Conservation (phyloP, 2,329 filamentous ascomycete species). For the Hymenoscyphus infarciens region DNA sequence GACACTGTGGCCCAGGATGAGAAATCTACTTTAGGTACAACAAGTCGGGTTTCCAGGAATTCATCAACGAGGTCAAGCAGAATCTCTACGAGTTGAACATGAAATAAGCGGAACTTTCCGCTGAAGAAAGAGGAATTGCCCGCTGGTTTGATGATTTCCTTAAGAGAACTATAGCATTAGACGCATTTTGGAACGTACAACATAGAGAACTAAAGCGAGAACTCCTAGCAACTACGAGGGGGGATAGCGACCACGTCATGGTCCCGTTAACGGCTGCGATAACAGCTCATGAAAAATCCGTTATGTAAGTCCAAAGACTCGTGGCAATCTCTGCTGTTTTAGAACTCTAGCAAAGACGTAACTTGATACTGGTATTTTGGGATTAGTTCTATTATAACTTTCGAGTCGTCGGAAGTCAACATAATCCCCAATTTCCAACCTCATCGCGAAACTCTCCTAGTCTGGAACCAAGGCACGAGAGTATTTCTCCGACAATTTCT, state of each 20-base stretch:
- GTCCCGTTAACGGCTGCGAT: not conserved
- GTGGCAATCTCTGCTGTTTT: too few relatives aligned
- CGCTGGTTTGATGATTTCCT: not conserved
- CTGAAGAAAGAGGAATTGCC: not conserved
- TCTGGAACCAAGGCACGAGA: not conserved
- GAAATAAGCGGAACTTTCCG: not conserved
- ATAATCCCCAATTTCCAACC: not conserved
- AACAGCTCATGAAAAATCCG: not conserved
- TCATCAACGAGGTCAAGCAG: too few relatives aligned
- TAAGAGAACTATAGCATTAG: not conserved
- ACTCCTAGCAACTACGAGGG: not conserved
- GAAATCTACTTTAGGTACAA: too few relatives aligned
- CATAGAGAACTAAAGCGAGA: not conserved
- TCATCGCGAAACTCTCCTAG: not conserved
- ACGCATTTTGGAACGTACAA: not conserved
- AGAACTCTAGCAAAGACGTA: too few relatives aligned
- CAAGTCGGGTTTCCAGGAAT: too few relatives aligned
- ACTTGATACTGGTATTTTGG: too few relatives aligned
- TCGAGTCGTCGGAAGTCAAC: not conserved
- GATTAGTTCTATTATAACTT: not conserved
- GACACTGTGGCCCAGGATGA: not conserved
- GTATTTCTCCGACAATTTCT: not conserved
- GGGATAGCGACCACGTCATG: not conserved
- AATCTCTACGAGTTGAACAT: too few relatives aligned
- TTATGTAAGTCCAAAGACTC: not conserved